Conservation (phyloP, 2,329 filamentous ascomycete species). For the Nemania abortiva region DNA sequence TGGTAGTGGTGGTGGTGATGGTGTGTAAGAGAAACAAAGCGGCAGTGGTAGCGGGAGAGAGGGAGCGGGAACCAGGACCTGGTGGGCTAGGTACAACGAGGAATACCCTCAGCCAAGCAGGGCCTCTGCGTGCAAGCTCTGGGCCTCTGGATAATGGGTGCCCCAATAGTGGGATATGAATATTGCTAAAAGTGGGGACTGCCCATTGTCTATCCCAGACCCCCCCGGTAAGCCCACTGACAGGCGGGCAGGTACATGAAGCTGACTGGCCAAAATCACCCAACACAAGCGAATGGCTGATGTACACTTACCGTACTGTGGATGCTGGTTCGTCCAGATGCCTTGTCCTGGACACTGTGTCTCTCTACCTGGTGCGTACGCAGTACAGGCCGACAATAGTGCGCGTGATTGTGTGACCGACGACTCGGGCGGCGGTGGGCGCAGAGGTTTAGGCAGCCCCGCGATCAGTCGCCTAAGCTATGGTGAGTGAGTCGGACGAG, state of each 20-base stretch:
- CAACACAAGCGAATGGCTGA: slow-evolving; percentile 41
- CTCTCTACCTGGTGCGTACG: slow-evolving; percentile 25
- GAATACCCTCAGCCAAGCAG: slow-evolving; percentile 39
- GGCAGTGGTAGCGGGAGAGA: slow-evolving; percentile 40
- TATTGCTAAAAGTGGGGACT: slow-evolving; percentile 49
- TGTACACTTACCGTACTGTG: slow-evolving; percentile 42
- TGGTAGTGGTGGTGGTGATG: slow-evolving; percentile 39
- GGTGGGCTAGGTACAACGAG: slow-evolving; percentile 36
- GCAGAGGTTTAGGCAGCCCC: slow-evolving; percentile 34
- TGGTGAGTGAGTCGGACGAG: slow-evolving; percentile 6
- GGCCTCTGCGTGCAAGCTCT: slow-evolving; percentile 48
- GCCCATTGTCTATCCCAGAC: slow-evolving; percentile 36
- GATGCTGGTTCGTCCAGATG: slow-evolving; percentile 28
- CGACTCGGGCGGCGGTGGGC: slow-evolving; percentile 34
- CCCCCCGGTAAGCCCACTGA: slow-evolving; percentile 39
- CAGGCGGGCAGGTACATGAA: slow-evolving; percentile 42
- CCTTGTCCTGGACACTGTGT: slow-evolving; percentile 39
- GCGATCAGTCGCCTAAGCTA: slow-evolving; percentile 13
- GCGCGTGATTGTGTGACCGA: slow-evolving; percentile 39
- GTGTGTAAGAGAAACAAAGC: slow-evolving; percentile 44
- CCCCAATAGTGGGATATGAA: slow-evolving; percentile 51
- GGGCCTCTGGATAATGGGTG: slow-evolving; percentile 43
- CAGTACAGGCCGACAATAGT: slow-evolving; percentile 32
- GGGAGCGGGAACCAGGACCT: slow-evolving; percentile 39
- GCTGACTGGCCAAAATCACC: slow-evolving; percentile 41